A percentile compares a stretch with the other conserved stretches of the same genome.
These are phyloP conservation scores for Nitzschia sp. DNA, from an alignment of 108 stramenopile species.

Conservation along the genomic window DNA sequence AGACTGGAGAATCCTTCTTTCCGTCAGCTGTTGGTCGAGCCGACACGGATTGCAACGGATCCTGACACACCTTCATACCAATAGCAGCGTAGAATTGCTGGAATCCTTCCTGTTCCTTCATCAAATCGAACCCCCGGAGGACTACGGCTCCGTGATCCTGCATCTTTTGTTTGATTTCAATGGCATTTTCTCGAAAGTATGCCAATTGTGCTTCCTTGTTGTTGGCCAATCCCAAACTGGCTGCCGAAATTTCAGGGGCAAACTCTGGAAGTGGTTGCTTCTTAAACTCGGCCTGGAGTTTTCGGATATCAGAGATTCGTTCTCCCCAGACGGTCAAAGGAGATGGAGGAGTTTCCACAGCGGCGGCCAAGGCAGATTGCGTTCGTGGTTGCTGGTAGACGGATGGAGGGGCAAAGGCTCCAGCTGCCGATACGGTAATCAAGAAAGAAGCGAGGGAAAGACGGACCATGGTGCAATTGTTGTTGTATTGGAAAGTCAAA, in stretches of 20 bases:
- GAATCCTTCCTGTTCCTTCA: conserved; percentile 85
- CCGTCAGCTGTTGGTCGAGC: conserved; percentile 89
- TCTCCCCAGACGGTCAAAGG: conserved; percentile 79
- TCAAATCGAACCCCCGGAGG: conserved; percentile 83
- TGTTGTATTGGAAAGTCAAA: background rate
- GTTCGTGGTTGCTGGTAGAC: conserved; percentile 7
- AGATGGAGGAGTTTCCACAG: conserved; percentile 55
- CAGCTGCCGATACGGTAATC: conserved; percentile 1
- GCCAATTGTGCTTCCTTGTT: conserved; percentile 56
- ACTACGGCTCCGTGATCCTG: conserved; percentile 74
- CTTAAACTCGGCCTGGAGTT: conserved; percentile 46
- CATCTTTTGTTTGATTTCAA: conserved; percentile 75
- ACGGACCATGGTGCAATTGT: conserved; percentile 15
- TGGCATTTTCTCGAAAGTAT: conserved; percentile 67
- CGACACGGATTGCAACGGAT: conserved; percentile 83
- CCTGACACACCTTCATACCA: conserved; percentile 84
- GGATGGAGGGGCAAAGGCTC: conserved; percentile 27
- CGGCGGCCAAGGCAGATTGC: background rate
- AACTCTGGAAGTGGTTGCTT: conserved; percentile 55
- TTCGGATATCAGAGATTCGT: conserved; percentile 59
- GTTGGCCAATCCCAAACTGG: conserved; percentile 50
- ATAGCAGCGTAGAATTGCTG: conserved; percentile 74
- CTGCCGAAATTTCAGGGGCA: conserved; percentile 59
- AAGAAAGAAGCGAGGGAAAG: conserved; percentile 7
- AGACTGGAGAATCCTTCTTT: conserved; percentile 75